Evolutionary conservation across 495 filamentous ascomycete genomes (phyloP), one percentile per base, ranked within the genome.

Genomic region (Umbilicaria muhlenbergii): DNA sequence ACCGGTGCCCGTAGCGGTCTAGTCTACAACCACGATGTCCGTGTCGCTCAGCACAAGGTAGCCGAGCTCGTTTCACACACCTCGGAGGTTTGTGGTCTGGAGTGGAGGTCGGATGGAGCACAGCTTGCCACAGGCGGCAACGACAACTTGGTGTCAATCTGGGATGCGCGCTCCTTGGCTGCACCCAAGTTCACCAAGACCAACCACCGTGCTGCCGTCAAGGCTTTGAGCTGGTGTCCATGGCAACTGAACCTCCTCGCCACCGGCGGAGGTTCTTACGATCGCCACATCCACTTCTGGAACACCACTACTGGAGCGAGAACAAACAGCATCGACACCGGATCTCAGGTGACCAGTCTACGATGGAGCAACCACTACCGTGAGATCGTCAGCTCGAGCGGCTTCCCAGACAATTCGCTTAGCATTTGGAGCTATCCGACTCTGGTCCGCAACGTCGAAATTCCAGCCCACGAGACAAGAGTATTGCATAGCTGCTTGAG

Each of bases 211-310:
- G 91, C 91, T 36, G 91, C 91, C 28, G 87, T 99, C 61, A 99
- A 96, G 73, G 91, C 92, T 34, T 74, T 99, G 32, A 83, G 86
- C 45, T 99, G 91, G 91, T 99, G 91, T 71, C 92, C 91, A 24
- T 99, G 91, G 91, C 92, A 95, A 68, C 71, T 81, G 53, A 96
- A 95, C 71, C 72, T 96, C 12, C 81, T 99, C 13, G 91, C 92
- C 34, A 95, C 92, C 19, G 91, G 92, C 31, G 92, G 92, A 51
- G 91, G 91, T 41, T 91, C 86, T 17, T 91, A 94, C 61, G 91
- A 96, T 58, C 79, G 86, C 50, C 82, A 95, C 66, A 99, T 99
- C 60, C 92, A 96, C 65, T 99, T 96, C 76, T 99, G 91, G 91
- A 99, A 99, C 70, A 85, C 83, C 38, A 96, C 91, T 13, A 92